Evolutionary conservation across 805 yeast genomes (phyloP), one percentile per base, ranked within the genome.

Genomic region (Myxozyma monticola): DNA sequence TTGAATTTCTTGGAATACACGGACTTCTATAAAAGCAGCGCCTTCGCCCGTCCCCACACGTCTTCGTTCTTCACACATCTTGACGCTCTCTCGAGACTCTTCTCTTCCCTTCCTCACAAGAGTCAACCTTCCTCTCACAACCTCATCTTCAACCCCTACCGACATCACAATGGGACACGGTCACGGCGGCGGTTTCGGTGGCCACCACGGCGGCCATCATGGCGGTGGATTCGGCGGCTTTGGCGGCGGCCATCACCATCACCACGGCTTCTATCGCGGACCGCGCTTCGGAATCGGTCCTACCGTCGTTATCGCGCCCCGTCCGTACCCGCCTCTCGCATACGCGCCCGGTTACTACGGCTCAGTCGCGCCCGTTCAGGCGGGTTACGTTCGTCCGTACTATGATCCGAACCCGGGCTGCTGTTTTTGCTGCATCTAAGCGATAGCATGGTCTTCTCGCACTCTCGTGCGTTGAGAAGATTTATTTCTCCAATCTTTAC

Each of bases 261-360:
- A 44, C 41, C 45, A 37, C 44, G 55, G 56, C 31, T 42, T 30
- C 41, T 34, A 31, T 22, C 21, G 42, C 36, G 35, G 25, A 4
- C 35, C 20, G n/a, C 40, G 36, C 21, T 29, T 25, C 36, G 36
- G 48, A 15, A 42, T 49, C 29, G 59, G 59, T 12, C 51, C 59
- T n/a, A 54, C 59, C 10, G 33, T 54, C 24, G 35, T 54, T 35
- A 50, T 54, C 20, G 54, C 59, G 12, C 59, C 59, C 15, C 24
- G 57, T 14, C 45, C 51, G 2, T 50, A 50, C 39, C 31, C 46
- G 7, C 28, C 50, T 4, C 42, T 41, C 18, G 48, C 42, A 10
- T 52, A 48, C 35, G 47, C 50, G 7, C 49, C 17, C 12, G 56
- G 56, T 12, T 54, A 54, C 36, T 54, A 54, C 34, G 45, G 45